These are phyloP conservation scores for Jamesozyma piceae DNA, from an alignment of 805 yeast species.

Conservation along the genomic window DNA sequence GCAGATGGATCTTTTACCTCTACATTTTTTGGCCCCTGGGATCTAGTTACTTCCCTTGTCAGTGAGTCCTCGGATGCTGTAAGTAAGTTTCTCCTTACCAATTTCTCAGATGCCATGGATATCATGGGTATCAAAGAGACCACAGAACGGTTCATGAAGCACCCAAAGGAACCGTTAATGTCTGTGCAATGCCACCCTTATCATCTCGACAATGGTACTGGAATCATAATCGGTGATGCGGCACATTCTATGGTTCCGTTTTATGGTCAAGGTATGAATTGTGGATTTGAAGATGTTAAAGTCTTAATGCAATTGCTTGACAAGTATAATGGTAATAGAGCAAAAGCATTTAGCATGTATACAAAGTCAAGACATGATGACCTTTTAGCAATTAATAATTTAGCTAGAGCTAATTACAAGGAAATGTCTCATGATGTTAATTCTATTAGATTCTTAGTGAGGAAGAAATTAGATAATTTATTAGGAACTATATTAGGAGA, in stretches of 20 bases:
- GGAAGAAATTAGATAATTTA: conserved; percentile 60
- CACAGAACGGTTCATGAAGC: conserved; percentile 39
- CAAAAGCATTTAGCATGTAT: conserved; percentile 46
- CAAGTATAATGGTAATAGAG: conserved; percentile 32
- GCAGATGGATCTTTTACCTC: conserved; percentile 80
- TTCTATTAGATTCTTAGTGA: conserved; percentile 46
- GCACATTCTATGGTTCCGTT: conserved; percentile 98
- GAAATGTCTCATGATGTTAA: conserved; percentile 83
- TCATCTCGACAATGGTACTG: conserved; percentile 46
- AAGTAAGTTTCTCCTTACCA: conserved; percentile 42
- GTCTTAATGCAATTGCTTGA: conserved; percentile 48
- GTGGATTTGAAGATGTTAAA: conserved; percentile 87
- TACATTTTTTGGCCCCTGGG: conserved; percentile 80
- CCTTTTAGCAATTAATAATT: conserved; percentile 61
- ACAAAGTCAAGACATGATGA: conserved; percentile 52
- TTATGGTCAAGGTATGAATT: conserved; percentile 94
- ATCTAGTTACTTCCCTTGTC: conserved; percentile 43
- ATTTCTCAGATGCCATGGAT: conserved; percentile 68
- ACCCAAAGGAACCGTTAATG: conserved; percentile 73
- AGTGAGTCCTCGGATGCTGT: conserved; percentile 31
- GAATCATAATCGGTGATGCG: conserved; percentile 78
- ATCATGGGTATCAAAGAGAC: conserved; percentile 55
- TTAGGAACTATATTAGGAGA: conserved; percentile 52
- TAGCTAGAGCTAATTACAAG: conserved; percentile 71
- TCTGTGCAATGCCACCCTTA: conserved; percentile 65